Base-by-base conservation (phyloP, 2,329 filamentous ascomycete genomes). In the Fusarium ramigenum region DNA sequence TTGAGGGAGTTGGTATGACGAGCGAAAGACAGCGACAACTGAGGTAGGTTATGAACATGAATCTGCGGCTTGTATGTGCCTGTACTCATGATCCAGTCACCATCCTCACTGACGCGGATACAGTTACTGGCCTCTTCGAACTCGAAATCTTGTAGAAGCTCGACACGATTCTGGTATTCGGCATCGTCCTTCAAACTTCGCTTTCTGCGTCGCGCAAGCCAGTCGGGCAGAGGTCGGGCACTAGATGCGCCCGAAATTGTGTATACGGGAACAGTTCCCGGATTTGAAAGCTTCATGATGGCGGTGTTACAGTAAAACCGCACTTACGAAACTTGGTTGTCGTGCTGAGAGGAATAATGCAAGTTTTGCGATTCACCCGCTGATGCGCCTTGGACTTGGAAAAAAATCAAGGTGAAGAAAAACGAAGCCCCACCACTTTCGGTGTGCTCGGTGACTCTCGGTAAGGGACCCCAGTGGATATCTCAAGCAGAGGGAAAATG, bases 41-140 rank as follows among this genome's bases (percentile, higher is more conserved):
- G 95, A 42, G 95, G 93, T 10, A 98, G 90, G 80, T 97, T 94
- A 83, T 99, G 97, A n/a, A 94, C 93, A 80, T 98, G 96, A 66
- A 98, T 97, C 69, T 84, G 82, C 54, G 83, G 86, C 82, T 87
- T 90, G 82, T 90, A 92, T 60, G 90, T 92, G 85, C 94, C 95
- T 59, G 95, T 97, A 78, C 93, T 97, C 93, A 98, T 96, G 44
- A 96, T 91, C 95, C 96, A 99, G 80, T 98, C 92, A 54, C 96
- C 96, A 89, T 99, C 96, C 66, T 97, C 95, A 77, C 94, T 97
- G 72, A 96, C 90, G 56, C 94, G 90, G 72, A 99, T 90, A 80
- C 96, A 98, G 75, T 92, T 90, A 80, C 95, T 97, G 44, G 97
- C 96, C 83, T 97, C 95, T 78, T 98, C 95, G 78, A 99, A 98